Evolutionary conservation across 192 early-diverging fungal genomes (phyloP), one percentile per base, ranked within the genome.

Genomic region (Podila horticola): DNA sequence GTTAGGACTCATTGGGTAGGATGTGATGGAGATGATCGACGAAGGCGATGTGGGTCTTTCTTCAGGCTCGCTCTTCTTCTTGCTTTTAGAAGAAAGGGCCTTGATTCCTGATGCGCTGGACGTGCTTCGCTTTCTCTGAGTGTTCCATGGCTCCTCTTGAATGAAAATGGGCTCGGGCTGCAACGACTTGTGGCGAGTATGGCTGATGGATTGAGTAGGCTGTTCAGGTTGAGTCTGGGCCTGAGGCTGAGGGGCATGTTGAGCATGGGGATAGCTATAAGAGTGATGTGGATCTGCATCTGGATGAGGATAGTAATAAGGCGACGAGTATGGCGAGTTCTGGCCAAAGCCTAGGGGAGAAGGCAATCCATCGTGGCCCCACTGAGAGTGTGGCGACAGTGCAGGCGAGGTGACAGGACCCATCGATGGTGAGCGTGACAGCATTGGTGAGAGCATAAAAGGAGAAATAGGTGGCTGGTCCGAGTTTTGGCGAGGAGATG

Each of bases 91-190:
- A 31, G 51, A 9, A 29, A 33, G 41, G n/a, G 33, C 20, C 12
- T 52, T 66, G 33, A 41, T n/a, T 8, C 68, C 63, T 1, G 74
- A 70, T 11, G 33, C 64, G 31, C 59, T 79, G 30, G 75, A 79
- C 8, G 69, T 52, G 48, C 75, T 79, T 17, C 75, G 75, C 26
- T 79, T 79, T 50, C 69, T 34, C 22, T 66, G 68, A 5, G 34
- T 49, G 30, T 79, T 79, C 75, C 75, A 79, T n/a, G 75, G 75
- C 58, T 79, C 75, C 59, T 79, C 75, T 24, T 79, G 75, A 24
- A 79, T 79, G 38, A 79, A 79, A 48, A 79, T 79, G 0, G 75
- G 59, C 29, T 66, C 69, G 2, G 75, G 75, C 15, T 79, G 75
- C 33, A 69, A 58, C 2, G 69, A 79, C 26, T 71, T 79, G 17